A percentile compares a stretch with the other conserved stretches of the same genome.
Conservation (phyloP, 257 asterid species). For the Solanum appendiculatum region DNA sequence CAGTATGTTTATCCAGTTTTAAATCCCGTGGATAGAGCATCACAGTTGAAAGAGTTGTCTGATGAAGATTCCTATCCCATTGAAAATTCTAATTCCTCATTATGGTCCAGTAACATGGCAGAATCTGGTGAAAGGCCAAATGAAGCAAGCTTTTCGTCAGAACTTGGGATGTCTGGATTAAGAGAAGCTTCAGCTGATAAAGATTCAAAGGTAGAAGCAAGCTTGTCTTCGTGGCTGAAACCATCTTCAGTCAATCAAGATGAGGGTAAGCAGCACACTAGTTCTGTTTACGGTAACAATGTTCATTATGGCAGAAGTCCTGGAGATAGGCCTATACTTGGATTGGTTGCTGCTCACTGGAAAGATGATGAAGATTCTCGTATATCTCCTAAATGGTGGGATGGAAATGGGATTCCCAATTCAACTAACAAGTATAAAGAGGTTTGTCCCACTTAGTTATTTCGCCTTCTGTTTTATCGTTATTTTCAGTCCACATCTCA, state of each 20-base stretch:
- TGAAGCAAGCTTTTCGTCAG: constrained; percentile 13
- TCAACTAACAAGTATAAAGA: constrained; percentile 94
- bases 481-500: neutral
- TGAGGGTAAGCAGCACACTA: constrained; percentile 7
- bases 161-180: neutral
- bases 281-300: constrained; percentile 10
- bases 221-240: constrained; percentile 57
- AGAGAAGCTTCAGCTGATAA: constrained; percentile 23
- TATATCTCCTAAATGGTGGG: constrained; percentile 76
- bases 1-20: constrained; percentile 49
- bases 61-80: constrained; percentile 25
- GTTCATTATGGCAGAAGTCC: constrained; percentile 25
- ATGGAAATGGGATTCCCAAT: constrained; percentile 91
- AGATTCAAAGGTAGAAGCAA: constrained; percentile 28
- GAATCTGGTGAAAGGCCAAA: constrained; percentile 13
- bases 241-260: constrained; percentile 29
- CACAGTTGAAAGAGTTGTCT: constrained; percentile 31
- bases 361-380: constrained; percentile 45
- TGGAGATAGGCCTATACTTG: constrained; percentile 83
- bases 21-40: constrained; percentile 33
- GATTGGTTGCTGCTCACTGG: constrained; percentile 95
- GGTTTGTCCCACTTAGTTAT: constrained; percentile 20
- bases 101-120: constrained; percentile 1
- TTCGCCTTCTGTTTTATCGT: neutral
- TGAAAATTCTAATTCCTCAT: constrained; percentile 11